These are phyloP conservation scores for Penicillium coprophilum DNA, from an alignment of 495 filamentous ascomycete species.

Conservation along the genomic window DNA sequence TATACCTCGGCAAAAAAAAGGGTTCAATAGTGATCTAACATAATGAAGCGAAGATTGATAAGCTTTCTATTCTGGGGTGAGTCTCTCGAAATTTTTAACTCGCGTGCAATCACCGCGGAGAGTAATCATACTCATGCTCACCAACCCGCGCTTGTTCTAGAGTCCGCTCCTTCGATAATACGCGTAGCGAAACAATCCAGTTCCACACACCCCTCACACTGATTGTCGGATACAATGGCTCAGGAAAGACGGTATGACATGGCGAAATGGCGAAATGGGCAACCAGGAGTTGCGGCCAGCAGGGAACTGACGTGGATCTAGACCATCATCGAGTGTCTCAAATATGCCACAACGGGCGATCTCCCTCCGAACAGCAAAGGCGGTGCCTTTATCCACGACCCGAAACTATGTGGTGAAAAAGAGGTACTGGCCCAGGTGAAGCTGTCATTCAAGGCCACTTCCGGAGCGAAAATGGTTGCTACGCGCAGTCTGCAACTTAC, in stretches of 20 bases:
- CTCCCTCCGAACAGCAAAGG: constrained; percentile 91
- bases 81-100: constrained; percentile 11
- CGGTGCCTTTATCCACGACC: constrained; percentile 95
- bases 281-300: background rate
- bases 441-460: constrained; percentile 75
- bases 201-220: constrained; percentile 90
- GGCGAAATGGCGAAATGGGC: constrained; percentile 11
- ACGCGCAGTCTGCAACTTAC: constrained; percentile 81
- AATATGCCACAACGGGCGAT: constrained; percentile 95
- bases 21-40: constrained; percentile 15
- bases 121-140: constrained; percentile 5
- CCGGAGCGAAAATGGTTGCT: constrained; percentile 73
- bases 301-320: constrained; percentile 27
- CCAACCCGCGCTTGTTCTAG: constrained; percentile 38
- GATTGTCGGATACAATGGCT: constrained; percentile 96
- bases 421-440: constrained; percentile 91
- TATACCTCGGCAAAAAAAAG: background rate
- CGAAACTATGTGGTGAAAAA: constrained; percentile 85
- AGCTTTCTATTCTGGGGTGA: constrained; percentile 78
- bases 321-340: constrained; percentile 98
- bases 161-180: constrained; percentile 88
- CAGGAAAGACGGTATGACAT: constrained; percentile 76
- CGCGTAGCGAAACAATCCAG: constrained; percentile 72
- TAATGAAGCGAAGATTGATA: constrained; percentile 71
- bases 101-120: constrained; percentile 7